phyloP scores from a whole-genome alignment of 2,329 filamentous ascomycete species.

The Lomentospora prolificans region DNA sequence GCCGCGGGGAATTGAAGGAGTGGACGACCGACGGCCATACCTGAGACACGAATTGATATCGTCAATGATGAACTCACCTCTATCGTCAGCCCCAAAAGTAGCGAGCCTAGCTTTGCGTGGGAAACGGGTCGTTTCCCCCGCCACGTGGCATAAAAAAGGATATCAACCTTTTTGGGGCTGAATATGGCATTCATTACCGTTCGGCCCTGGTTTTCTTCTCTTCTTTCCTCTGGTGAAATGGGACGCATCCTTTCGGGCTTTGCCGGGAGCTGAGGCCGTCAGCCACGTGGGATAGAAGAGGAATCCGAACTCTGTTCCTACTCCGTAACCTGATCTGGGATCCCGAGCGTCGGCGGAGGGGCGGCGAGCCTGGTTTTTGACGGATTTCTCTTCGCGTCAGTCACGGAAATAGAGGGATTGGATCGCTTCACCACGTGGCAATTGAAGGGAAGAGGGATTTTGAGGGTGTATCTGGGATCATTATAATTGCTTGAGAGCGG shows the following conservation, averaged over 20 bases:
- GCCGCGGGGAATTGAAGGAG: not conserved
- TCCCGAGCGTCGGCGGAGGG: not conserved
- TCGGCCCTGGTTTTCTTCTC: not conserved
- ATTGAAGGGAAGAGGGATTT: not conserved
- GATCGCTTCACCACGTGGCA: not conserved
- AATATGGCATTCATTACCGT: not conserved
- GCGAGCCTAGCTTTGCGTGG: not conserved
- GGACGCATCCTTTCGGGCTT: not conserved
- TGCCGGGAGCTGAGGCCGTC: not conserved
- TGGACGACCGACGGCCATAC: not conserved
- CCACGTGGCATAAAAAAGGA: slow-evolving; percentile 1
- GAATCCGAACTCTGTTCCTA: not conserved
- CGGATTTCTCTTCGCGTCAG: not conserved
- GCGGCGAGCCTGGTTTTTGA: not conserved
- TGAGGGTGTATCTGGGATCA: not conserved
- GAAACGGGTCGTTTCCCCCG: not conserved
- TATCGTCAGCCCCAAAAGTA: not conserved
- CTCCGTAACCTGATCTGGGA: not conserved
- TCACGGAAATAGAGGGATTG: not conserved
- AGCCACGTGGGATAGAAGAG: slow-evolving; percentile 1
- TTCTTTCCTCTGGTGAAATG: not conserved
- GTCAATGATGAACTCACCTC: not conserved
- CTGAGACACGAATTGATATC: not conserved
- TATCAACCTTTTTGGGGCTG: not conserved
- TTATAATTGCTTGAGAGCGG: not conserved